phyloP scores from a whole-genome alignment of 2,329 filamentous ascomycete genomes.

The Penicillium sumatraense region DNA sequence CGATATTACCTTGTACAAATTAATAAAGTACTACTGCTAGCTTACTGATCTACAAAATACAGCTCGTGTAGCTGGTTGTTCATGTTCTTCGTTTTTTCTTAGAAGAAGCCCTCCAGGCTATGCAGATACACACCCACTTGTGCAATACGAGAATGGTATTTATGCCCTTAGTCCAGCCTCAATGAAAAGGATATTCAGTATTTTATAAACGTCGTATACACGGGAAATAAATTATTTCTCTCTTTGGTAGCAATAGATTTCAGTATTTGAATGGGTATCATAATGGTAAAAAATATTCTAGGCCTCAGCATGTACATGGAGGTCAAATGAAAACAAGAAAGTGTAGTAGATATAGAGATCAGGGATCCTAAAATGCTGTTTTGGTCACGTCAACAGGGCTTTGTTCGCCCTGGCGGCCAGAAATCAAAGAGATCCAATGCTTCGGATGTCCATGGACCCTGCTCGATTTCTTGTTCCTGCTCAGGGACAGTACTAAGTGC shows the following conservation, averaged over 20 bases:
- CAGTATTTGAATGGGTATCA: slow-evolving; percentile 22
- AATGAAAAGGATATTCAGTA: no score
- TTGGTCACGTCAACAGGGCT: slow-evolving; percentile 27
- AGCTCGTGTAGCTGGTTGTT: no score
- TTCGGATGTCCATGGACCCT: slow-evolving; percentile 48
- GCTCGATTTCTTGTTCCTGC: slow-evolving; percentile 27
- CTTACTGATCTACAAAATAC: no score
- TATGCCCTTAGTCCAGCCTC: no score
- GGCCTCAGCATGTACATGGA: background rate
- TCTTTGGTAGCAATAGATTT: background rate
- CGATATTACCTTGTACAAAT: no score
- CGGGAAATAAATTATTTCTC: background rate
- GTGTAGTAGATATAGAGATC: background rate
- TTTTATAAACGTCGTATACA: no score
- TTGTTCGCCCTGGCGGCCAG: slow-evolving; percentile 46
- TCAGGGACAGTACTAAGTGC: slow-evolving; percentile 21
- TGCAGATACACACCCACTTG: no score
- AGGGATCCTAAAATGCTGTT: background rate
- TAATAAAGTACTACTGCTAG: no score
- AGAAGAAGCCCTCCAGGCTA: no score
- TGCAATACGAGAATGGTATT: no score
- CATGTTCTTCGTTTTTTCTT: no score
- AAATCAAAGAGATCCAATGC: slow-evolving; percentile 49
- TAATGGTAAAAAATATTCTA: slow-evolving; percentile 9
- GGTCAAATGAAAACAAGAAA: background rate